phyloP scores from a whole-genome alignment of 1,284 basidiomycete genomes.

The Phaffia rhodozyma region DNA sequence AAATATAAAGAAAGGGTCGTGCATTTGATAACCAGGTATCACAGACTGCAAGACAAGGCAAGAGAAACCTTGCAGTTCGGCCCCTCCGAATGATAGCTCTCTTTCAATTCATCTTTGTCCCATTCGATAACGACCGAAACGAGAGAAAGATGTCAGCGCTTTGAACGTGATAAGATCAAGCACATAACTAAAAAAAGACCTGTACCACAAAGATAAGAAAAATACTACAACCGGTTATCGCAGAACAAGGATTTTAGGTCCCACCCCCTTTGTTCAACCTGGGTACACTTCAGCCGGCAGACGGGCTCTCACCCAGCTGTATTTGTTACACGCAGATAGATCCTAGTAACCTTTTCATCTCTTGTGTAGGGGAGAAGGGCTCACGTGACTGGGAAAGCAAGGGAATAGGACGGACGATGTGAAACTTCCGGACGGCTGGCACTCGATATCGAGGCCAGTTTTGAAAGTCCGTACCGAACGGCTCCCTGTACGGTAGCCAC shows the following conservation, averaged over 20 bases:
- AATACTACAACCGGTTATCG: constrained; percentile 48
- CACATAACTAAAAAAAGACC: neutral
- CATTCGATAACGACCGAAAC: no score
- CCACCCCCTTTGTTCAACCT: constrained; percentile 43
- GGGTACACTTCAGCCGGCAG: constrained; percentile 50
- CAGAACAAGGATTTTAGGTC: constrained; percentile 53
- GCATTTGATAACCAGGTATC: constrained; percentile 4
- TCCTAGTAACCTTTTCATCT: no score
- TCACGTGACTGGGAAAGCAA: neutral
- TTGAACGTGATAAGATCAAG: neutral
- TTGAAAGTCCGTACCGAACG: constrained; percentile 62
- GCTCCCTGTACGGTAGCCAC: constrained; percentile 70
- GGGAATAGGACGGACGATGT: constrained; percentile 63
- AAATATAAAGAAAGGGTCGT: constrained; percentile 3
- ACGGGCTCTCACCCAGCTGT: constrained; percentile 47
- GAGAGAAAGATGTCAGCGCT: constrained; percentile 26
- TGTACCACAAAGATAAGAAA: neutral
- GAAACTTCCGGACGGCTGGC: constrained; percentile 28
- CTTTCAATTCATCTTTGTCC: constrained; percentile 34
- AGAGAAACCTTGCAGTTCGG: constrained; percentile 59
- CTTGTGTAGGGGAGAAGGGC: no score
- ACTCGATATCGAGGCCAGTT: constrained; percentile 37
- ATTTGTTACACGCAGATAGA: no score
- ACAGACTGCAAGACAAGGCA: constrained; percentile 18
- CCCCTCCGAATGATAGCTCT: constrained; percentile 71